phyloP scores from a whole-genome alignment of 306 rosid genomes.

The Alnus rubra region DNA sequence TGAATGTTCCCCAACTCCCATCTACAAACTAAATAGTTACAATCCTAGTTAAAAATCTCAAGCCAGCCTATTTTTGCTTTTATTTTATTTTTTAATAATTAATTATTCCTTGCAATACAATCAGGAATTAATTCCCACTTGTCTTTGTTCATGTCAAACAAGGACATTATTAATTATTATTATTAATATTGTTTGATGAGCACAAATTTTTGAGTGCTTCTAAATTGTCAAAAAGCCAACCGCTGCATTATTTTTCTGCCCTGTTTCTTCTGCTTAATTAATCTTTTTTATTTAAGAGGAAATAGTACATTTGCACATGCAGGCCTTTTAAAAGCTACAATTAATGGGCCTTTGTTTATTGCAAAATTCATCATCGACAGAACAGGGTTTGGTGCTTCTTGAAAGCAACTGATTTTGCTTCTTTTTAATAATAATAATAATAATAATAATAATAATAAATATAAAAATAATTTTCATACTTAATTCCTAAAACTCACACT shows the following conservation, averaged over 20 bases:
- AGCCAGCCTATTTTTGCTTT: not conserved
- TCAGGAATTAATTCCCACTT: not conserved
- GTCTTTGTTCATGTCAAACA: constrained; percentile 12
- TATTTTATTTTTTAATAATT: not conserved
- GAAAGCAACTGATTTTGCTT: constrained; percentile 9
- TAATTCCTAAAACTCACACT: constrained; percentile 2
- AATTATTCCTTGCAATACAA: not conserved
- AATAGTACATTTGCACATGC: constrained; percentile 61
- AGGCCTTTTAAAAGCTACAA: constrained; percentile 44
- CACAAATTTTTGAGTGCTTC: not conserved
- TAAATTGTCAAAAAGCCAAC: constrained; percentile 27
- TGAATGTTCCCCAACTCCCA: constrained; percentile 1
- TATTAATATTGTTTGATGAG: not conserved
- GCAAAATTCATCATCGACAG: not conserved
- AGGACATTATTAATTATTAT: constrained; percentile 1
- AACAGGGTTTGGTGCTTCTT: too few species aligned
- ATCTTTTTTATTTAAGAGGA: constrained; percentile 17
- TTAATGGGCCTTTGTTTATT: constrained; percentile 29
- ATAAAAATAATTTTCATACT: not conserved
- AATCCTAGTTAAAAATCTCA: not conserved
- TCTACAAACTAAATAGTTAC: not conserved
- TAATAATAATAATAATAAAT: too few species aligned
- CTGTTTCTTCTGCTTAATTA: constrained; percentile 18
- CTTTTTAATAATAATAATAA: too few species aligned
- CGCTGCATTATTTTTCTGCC: constrained; percentile 30